Evolutionary conservation across 805 yeast species (phyloP), one percentile per base, ranked within the genome.

Genomic region (Zygoascus bituminiphila): DNA sequence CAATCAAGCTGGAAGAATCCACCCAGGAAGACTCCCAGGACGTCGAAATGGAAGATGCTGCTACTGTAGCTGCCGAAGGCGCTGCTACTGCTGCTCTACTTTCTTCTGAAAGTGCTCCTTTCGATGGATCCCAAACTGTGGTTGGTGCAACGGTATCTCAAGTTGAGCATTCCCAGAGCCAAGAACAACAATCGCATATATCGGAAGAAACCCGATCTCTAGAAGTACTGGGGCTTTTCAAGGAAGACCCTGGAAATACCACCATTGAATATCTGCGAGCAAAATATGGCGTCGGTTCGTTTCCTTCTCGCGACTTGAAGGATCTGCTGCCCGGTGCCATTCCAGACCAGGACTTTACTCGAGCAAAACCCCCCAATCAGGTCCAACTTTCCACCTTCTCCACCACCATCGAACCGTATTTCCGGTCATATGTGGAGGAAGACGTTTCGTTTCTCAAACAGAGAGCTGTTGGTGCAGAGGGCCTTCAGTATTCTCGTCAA

Each of bases 371-470:
- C 17, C 67, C 88, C 2, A 91, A 88, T 64, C 98, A 93, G 68
- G 93, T 91, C 15, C 96, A 88, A 60, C 88, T 85, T 62, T 74
- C 85, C 10, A 89, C 98, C 0, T 93, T 86, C 62, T 84, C 86
- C 55, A 69, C 89, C 1, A 87, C 83, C 56, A 75, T 88, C 33
- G 98, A 93, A 62, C 85, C 89, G 25, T 91, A 78, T 62, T 89
- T 83, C 67, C 74, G 95, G 52, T 76, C 77, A 2, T 86, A 78
- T 57, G 69, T 74, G 15, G 95, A 84, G 52, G 96, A 91, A 29
- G 98, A 93, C 61, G 59, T 88, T 39, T 79, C 81, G 47, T 79
- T 88, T 56, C 66, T 91, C 48, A 78, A 78, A 53, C 81, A 77
- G 51, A 78, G 79, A 56, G 68, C 74, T 51, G 76, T 82, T 31